Conservation (phyloP, 495 filamentous ascomycete genomes). For the Cryomyces antarcticus region DNA sequence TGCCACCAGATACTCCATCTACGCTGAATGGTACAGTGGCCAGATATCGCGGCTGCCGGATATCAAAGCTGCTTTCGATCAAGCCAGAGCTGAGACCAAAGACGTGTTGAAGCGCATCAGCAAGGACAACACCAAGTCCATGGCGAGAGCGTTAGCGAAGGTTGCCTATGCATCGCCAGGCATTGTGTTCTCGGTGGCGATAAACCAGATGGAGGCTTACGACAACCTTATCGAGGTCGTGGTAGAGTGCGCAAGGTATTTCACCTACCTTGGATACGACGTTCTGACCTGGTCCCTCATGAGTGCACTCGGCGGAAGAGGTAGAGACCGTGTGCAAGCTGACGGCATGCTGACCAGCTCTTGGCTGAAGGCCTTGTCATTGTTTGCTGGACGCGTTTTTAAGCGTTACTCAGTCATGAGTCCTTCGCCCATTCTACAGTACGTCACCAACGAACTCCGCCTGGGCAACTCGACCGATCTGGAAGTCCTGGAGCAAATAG, state of each 20-base stretch:
- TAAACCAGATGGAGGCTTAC: slow-evolving; percentile 76
- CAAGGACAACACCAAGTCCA: slow-evolving; percentile 60
- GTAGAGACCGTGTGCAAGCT: slow-evolving; percentile 57
- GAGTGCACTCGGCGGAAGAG: slow-evolving; percentile 53
- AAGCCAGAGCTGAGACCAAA: slow-evolving; percentile 54
- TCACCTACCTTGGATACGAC: slow-evolving; percentile 81
- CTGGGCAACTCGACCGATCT: slow-evolving; percentile 68
- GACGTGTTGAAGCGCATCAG: slow-evolving; percentile 69
- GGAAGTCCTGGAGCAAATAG: slow-evolving; percentile 70
- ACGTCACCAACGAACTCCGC: slow-evolving; percentile 65
- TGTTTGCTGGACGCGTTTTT: slow-evolving; percentile 75
- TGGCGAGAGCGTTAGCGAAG: slow-evolving; percentile 73
- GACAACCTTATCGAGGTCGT: slow-evolving; percentile 83
- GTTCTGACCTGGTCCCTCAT: slow-evolving; percentile 78
- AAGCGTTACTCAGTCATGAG: slow-evolving; percentile 67
- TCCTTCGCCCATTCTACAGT: slow-evolving; percentile 67
- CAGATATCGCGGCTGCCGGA: slow-evolving; percentile 54
- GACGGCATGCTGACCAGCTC: slow-evolving; percentile 70
- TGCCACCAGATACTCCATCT: slow-evolving; percentile 66
- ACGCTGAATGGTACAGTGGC: slow-evolving; percentile 77
- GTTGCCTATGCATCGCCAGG: slow-evolving; percentile 71
- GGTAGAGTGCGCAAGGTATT: slow-evolving; percentile 82
- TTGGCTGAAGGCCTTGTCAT: slow-evolving; percentile 71
- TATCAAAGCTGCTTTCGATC: slow-evolving; percentile 58
- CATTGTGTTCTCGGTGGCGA: slow-evolving; percentile 71